Base-by-base conservation (phyloP, 495 filamentous ascomycete species). In the Penicillium soppii region DNA sequence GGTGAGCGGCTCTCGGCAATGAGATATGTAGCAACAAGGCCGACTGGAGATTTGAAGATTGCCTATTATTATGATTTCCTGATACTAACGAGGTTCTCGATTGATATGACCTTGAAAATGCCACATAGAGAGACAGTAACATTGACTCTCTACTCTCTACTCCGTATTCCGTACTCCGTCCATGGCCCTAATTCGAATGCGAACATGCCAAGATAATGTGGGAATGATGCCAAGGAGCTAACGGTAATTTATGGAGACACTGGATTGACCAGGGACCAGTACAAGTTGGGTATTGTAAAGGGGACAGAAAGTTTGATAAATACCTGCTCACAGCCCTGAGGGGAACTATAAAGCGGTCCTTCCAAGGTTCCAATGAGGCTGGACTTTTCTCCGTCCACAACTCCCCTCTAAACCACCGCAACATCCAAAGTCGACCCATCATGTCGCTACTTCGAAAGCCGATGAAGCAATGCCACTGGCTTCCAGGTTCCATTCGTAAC, bases 211-310 rank as follows among this genome's bases (percentile, higher is more conserved):
- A 42, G 39, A 42, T 42, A 42, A 42, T 42, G 33, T 47, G 45
- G 45, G 33, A 47, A 47, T 47, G 45, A 50, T 42, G 47, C 47
- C 47, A 50, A 50, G 47, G 47, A 32, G 41, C 47, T 42, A 50
- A 50, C 37, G 35, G 36, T 42, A 50, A 50, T 42, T 42, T 30
- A 42, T 42, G 26, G 47, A 50, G 47, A 50, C 36, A 50, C 35
- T 41, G 17, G 33, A 39, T 41, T 49, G 46, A 40, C 33, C 30
- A 47, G 36, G 46, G 35, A 16, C 35, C 26, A 50, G 37, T 50
- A 47, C 32, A 27, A 47, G 45, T 47, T 27, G 45, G 45, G 45
- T 32, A 42, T 32, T 50, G 25, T 30, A 41, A 50, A 17, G 36
- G 47, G 47, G 47, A 29, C 47, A 8, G 47, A 41, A 50, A 50